Evolutionary conservation across 352 stramenopile species (phyloP), one percentile per base, ranked within the genome.

Genomic region (Pythium grandisporangium): DNA sequence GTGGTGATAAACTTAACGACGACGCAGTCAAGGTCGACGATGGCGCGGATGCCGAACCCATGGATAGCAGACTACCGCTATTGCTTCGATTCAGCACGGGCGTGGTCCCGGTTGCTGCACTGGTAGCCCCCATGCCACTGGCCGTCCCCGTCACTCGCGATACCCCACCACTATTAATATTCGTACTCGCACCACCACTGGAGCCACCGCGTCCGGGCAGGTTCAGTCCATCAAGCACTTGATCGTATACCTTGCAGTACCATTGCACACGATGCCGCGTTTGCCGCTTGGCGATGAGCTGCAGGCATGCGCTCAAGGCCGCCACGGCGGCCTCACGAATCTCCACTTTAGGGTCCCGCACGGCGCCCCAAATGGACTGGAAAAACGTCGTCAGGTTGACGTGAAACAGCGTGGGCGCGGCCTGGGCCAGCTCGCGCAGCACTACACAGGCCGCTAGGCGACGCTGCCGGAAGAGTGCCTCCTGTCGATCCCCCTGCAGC

Each of bases 241-340:
- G 77, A 45, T 93, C 79, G 42, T 96, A 95, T 14, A 93, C 80
- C 38, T 92, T 93, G 57, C 85, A 96, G 48, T 96, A 96, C 84
- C 81, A 96, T 46, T 95, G 83, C 45, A 95, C 80, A 13, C 79
- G 62, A 45, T 91, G 79, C 13, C 78, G 65, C 8, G 81, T 89
- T 48, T 93, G 80, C 30, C 82, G 55, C 37, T 66, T 67, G 22
- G 80, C 75, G 45, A 96, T 91, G 10, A 96, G 68, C 50, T 93
- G 69, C 1, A 97, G 53, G 54, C 85, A 96, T 8, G 86, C 81
- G 6, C 71, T 73, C n/a, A 96, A 47, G 3, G 88, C 83, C 29
- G 85, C 68, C 0, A 77, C 89, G 6, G 83, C 80, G 1, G 83
- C 83, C 45, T 93, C 67, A 44, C 83, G 66, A 35, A 95, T 93